Evolutionary conservation across 179 eudicot genomes (phyloP).

Genomic region (Beta lomatogona): DNA sequence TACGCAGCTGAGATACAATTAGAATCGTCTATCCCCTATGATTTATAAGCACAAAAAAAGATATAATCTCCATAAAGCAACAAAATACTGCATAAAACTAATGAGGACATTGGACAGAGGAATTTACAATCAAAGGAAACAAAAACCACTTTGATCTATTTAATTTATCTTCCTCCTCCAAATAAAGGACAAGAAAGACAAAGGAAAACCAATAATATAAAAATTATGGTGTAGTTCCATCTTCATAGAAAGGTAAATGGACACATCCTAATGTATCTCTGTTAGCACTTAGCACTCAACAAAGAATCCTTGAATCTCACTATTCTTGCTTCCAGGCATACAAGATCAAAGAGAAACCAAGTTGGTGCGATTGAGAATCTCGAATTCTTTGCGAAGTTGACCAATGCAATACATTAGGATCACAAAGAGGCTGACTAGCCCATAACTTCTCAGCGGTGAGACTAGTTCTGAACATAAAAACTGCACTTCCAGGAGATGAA

Average conservation of each 20-base stretch:
- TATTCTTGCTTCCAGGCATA: slow-evolving; percentile 85
- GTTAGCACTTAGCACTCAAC: slow-evolving; percentile 53
- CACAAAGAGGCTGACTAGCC: slow-evolving; percentile 51
- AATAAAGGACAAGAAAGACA: slow-evolving; percentile 31
- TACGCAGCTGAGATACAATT: background rate
- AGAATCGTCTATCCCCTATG: slow-evolving; percentile 4
- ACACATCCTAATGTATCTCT: slow-evolving; percentile 43
- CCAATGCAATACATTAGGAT: slow-evolving; percentile 47
- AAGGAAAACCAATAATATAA: slow-evolving; percentile 38
- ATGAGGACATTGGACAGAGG: slow-evolving; percentile 17
- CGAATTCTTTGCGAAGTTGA: slow-evolving; percentile 56
- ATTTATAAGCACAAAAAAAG: slow-evolving; percentile 14
- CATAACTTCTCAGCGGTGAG: slow-evolving; percentile 63
- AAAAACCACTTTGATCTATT: slow-evolving; percentile 39
- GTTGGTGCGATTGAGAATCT: slow-evolving; percentile 50
- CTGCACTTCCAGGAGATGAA: slow-evolving; percentile 56
- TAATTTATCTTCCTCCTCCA: slow-evolving; percentile 24
- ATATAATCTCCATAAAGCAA: slow-evolving; percentile 8
- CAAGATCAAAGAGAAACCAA: slow-evolving; percentile 65
- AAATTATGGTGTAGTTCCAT: slow-evolving; percentile 40
- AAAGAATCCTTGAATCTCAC: slow-evolving; percentile 36
- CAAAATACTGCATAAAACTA: slow-evolving; percentile 10
- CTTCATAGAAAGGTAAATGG: slow-evolving; percentile 42
- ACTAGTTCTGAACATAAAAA: slow-evolving; percentile 68
- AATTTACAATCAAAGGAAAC: slow-evolving; percentile 38